phyloP scores from a whole-genome alignment of 805 yeast species.

The Sugiyamaella americana region DNA sequence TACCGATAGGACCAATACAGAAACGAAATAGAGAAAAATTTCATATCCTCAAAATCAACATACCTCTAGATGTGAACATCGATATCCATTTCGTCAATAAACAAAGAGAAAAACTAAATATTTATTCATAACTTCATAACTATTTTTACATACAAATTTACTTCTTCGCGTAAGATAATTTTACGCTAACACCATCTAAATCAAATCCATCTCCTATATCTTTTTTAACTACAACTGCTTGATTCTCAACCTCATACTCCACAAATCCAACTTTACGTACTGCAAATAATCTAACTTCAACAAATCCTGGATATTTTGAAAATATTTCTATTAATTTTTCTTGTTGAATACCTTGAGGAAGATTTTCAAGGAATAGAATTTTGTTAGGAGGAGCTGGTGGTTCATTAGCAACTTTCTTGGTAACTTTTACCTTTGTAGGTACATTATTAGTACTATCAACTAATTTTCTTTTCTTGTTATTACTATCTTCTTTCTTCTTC shows the following conservation, averaged over 20 bases:
- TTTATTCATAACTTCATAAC: constrained; percentile 1
- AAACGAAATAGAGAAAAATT: too few relatives aligned
- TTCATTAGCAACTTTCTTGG: constrained; percentile 5
- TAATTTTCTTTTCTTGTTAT: neutral
- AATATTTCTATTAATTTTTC: constrained; percentile 44
- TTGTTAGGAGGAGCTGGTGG: constrained; percentile 57
- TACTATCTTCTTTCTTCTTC: constrained; percentile 8
- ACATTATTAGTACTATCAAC: neutral
- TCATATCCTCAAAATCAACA: too few relatives aligned
- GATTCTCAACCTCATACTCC: constrained; percentile 56
- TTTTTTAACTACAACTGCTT: constrained; percentile 42
- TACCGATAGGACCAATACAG: too few relatives aligned
- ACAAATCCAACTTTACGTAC: constrained; percentile 71
- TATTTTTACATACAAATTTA: constrained; percentile 10
- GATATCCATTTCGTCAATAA: too few relatives aligned
- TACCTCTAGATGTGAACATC: too few relatives aligned
- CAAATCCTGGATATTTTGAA: constrained; percentile 50
- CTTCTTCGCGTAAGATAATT: constrained; percentile 33
- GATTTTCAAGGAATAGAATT: constrained; percentile 57
- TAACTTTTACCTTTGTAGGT: neutral
- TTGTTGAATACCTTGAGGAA: constrained; percentile 42
- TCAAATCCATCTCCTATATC: constrained; percentile 22
- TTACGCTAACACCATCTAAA: constrained; percentile 24
- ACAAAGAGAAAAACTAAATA: too few relatives aligned
- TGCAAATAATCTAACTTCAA: constrained; percentile 59